A percentile compares a stretch with the other conserved stretches of the same genome.
Conservation (phyloP, 768 basidiomycete species). For the Leccinum subgranulosum region DNA sequence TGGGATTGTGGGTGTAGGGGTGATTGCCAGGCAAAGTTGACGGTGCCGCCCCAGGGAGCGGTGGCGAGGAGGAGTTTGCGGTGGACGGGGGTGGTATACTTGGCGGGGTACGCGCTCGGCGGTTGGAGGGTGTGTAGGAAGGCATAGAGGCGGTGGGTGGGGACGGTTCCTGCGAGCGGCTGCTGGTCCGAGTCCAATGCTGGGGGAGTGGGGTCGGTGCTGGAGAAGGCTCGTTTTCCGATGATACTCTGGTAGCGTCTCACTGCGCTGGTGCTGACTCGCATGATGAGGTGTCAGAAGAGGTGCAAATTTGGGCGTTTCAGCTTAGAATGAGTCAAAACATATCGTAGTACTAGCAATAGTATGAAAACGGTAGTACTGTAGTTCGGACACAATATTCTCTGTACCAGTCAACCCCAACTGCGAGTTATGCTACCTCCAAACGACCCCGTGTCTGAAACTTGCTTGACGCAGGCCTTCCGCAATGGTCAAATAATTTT, state of each 20-base stretch:
- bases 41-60: conserved; percentile 47
- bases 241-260: neutral
- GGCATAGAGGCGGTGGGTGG: conserved; percentile 51
- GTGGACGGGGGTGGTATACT: conserved; percentile 47
- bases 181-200: conserved; percentile 18
- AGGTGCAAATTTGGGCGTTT: neutral
- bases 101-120: conserved; percentile 47
- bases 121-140: conserved; percentile 51
- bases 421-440: too few relatives aligned
- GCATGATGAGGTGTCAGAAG: neutral
- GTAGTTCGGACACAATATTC: too few relatives aligned
- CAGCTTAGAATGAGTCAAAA: too few relatives aligned
- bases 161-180: conserved; percentile 45
- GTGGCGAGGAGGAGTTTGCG: conserved; percentile 45
- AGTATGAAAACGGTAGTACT: too few relatives aligned
- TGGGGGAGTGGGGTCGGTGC: neutral
- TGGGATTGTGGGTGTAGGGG: conserved; percentile 7
- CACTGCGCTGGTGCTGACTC: neutral
- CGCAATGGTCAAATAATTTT: too few relatives aligned
- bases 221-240: neutral
- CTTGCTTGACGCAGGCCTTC: too few relatives aligned
- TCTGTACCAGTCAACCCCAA: too few relatives aligned
- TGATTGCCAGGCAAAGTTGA: conserved; percentile 55
- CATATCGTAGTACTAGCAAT: too few relatives aligned
- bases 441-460: too few relatives aligned